Evolutionary conservation across 2,329 filamentous ascomycete genomes (phyloP).

Genomic region (Pseudocercospora cruenta): DNA sequence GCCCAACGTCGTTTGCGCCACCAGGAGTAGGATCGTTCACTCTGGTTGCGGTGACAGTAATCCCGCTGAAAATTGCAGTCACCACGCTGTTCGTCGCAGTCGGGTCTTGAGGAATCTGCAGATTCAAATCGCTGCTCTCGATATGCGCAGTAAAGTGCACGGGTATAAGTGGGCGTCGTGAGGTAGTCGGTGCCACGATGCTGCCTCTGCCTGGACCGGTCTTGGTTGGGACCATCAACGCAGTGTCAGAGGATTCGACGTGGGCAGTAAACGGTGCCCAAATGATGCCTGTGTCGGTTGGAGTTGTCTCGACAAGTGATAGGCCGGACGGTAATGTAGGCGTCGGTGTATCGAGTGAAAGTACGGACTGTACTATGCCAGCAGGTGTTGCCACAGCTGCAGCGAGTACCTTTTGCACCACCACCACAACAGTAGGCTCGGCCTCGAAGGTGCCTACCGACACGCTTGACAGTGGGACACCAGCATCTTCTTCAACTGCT

Average conservation of each 20-base stretch:
- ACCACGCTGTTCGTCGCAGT: constrained; percentile 23
- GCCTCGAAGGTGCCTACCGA: constrained; percentile 44
- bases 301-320: constrained; percentile 18
- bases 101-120: constrained; percentile 23
- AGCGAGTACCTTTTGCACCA: constrained; percentile 46
- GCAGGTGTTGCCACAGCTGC: constrained; percentile 26
- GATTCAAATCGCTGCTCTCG: constrained; percentile 25
- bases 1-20: constrained; percentile 16
- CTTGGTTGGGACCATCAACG: constrained; percentile 28
- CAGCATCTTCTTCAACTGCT: constrained; percentile 26
- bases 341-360: constrained; percentile 28
- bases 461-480: constrained; percentile 10
- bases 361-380: constrained; percentile 11
- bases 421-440: constrained; percentile 47
- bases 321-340: constrained; percentile 32
- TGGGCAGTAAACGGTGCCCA: constrained; percentile 30
- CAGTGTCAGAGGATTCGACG: constrained; percentile 30
- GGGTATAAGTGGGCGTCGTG: background rate
- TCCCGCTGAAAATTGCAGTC: constrained; percentile 26
- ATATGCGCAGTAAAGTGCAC: constrained; percentile 28
- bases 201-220: background rate
- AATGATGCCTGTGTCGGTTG: constrained; percentile 23
- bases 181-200: background rate
- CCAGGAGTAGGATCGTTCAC: constrained; percentile 4
- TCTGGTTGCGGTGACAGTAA: constrained; percentile 26